Conservation (phyloP, 352 stramenopile species). For the Pythium brachiatum region DNA sequence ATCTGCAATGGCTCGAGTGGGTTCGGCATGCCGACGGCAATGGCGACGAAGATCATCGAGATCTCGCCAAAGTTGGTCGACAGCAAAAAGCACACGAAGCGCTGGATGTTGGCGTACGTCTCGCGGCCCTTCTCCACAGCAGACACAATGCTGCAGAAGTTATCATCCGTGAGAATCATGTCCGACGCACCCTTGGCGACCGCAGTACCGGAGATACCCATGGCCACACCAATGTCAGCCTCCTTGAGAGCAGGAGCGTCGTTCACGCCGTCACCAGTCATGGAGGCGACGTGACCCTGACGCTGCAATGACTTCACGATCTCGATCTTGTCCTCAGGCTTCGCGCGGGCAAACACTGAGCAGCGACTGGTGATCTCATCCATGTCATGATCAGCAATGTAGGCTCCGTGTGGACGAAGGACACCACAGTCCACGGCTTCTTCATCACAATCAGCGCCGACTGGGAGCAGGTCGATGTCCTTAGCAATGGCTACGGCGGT, state of each 20-base stretch:
- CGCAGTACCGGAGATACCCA: conserved; percentile 96
- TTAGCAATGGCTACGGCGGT: conserved; percentile 93
- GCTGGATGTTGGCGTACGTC: conserved; percentile 97
- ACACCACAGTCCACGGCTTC: conserved; percentile 72
- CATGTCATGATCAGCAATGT: conserved; percentile 66
- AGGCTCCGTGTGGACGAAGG: conserved; percentile 44
- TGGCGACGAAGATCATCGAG: conserved; percentile 74
- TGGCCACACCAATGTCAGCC: conserved; percentile 94
- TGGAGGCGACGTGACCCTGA: conserved; percentile 83
- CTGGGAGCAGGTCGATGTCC: conserved; percentile 86
- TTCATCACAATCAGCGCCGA: conserved; percentile 36
- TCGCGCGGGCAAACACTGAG: conserved; percentile 94
- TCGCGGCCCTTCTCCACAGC: conserved; percentile 95
- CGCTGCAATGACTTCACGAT: conserved; percentile 94
- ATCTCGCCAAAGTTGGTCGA: conserved; percentile 97
- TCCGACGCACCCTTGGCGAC: conserved; percentile 97
- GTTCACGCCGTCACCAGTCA: conserved; percentile 99
- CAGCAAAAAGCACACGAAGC: conserved; percentile 97
- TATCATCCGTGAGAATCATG: conserved; percentile 98
- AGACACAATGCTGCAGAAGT: conserved; percentile 97
- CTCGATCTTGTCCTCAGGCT: conserved; percentile 94
- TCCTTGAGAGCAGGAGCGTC: conserved; percentile 96
- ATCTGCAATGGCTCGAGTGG: conserved; percentile 96
- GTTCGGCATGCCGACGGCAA: conserved; percentile 66
- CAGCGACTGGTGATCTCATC: conserved; percentile 78